Evolutionary conservation across 805 yeast genomes (phyloP).

Genomic region (Diddensiella transvaalensis): DNA sequence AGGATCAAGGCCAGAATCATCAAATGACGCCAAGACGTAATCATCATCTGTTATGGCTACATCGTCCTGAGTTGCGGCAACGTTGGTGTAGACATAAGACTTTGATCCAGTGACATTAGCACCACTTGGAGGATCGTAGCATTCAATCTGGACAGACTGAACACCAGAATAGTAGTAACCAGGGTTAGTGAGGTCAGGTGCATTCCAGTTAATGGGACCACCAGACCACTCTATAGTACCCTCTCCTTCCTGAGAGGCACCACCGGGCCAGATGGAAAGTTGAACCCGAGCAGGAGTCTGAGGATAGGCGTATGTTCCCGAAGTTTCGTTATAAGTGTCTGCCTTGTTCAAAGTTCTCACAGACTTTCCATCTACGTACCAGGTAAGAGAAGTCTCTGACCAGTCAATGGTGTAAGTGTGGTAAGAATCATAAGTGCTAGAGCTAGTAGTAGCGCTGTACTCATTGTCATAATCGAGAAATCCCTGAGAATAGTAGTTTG

Average conservation of each 20-base stretch:
- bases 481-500: slow-evolving; percentile 81
- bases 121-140: slow-evolving; percentile 69
- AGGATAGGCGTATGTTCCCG: slow-evolving; percentile 69
- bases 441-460: slow-evolving; percentile 35
- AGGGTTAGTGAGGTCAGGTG: slow-evolving; percentile 62
- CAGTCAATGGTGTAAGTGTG: slow-evolving; percentile 80
- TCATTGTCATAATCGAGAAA: slow-evolving; percentile 62
- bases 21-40: slow-evolving; percentile 55
- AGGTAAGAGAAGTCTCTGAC: slow-evolving; percentile 64
- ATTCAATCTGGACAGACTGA: slow-evolving; percentile 55
- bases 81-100: slow-evolving; percentile 53
- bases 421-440: slow-evolving; percentile 56
- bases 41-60: slow-evolving; percentile 61
- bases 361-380: slow-evolving; percentile 68
- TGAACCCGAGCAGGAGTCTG: slow-evolving; percentile 89
- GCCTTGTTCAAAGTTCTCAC: slow-evolving; percentile 61
- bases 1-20: slow-evolving; percentile 61
- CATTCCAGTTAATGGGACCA: slow-evolving; percentile 80
- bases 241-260: slow-evolving; percentile 43
- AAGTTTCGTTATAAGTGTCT: slow-evolving; percentile 56
- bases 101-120: slow-evolving; percentile 44
- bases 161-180: slow-evolving; percentile 80
- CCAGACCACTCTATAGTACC: slow-evolving; percentile 86
- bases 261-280: slow-evolving; percentile 55
- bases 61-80: slow-evolving; percentile 41